A percentile compares a stretch with the other conserved stretches of the same genome.
phyloP scores from a whole-genome alignment of 2,329 filamentous ascomycete species.

The Neurospora sp. region DNA sequence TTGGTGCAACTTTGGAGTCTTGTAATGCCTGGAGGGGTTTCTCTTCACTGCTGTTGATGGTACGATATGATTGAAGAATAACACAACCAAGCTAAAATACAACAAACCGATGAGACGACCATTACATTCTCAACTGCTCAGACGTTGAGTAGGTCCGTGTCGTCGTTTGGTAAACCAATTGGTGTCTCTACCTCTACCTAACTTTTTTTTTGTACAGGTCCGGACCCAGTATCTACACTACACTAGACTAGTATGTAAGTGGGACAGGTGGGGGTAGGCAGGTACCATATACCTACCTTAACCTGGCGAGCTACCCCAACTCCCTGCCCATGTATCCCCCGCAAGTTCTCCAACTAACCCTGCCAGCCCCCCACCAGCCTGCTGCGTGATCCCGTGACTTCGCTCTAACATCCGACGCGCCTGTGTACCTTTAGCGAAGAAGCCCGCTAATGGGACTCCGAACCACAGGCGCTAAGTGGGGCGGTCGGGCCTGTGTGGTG shows the following conservation, averaged over 20 bases:
- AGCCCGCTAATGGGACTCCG: not conserved
- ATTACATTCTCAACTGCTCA: not conserved
- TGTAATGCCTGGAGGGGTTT: not conserved
- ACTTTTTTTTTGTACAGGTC: not conserved
- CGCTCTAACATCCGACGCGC: not conserved
- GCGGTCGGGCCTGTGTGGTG: not conserved
- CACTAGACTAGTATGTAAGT: not conserved
- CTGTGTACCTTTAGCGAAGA: not conserved
- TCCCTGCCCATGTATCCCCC: not conserved
- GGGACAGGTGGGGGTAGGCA: not conserved
- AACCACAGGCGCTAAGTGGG: not conserved
- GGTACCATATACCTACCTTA: not conserved
- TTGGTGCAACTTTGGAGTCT: not conserved
- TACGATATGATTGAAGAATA: not conserved
- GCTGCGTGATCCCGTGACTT: not conserved
- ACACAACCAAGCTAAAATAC: not conserved
- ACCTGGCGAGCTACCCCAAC: not conserved
- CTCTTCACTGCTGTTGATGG: not conserved
- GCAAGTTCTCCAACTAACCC: not conserved
- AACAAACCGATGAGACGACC: not conserved
- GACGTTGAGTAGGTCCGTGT: not conserved
- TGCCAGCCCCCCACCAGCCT: not conserved
- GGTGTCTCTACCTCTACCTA: not conserved
- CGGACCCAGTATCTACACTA: not conserved
- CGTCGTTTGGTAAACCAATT: not conserved